Evolutionary conservation across 1,139 yeast species (phyloP), one percentile per base, ranked within the genome.

Genomic region (Yamadazyma atlantica): DNA sequence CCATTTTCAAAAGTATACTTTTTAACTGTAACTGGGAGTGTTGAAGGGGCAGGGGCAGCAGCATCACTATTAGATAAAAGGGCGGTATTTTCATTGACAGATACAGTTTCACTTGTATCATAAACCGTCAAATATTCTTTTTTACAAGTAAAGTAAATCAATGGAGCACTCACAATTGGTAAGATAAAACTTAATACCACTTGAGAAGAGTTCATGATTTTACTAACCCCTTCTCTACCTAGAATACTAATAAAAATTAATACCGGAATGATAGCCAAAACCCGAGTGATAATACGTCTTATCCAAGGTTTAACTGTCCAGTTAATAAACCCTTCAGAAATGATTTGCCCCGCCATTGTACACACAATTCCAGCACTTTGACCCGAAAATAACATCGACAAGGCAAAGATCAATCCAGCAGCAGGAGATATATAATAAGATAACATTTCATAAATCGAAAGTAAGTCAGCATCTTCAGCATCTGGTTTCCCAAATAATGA

Each of bases 281-380:
- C 72, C 53, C 94, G 68, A 0, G 92, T 85, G n/a, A 80, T 57
- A 9, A 85, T 63, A 48, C 94, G 68, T 57, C 92, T 74, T n/a
- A 80, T 53, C 63, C 95, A 86, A 4, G 95, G 95, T 48, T 66
- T 71, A 33, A 84, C 56, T 13, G 75, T 75, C 94, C 95, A 85
- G 43, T 79, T 75, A 32, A 86, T 73, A 54, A 85, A 88, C 1
- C 95, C 95, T 57, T 86, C 95, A 48, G 86, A 75, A 3, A 86
- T 89, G 50, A 86, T 82, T 57, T 86, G 95, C 8, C 95, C 95
- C 0, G 94, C 87, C 73, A 85, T 73, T 1, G 94, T 85, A 57
- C 92, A 84, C 2, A 84, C 88, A 15, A 85, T 80, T 21, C 92
- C 92, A 1, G 92, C 92, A 49, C 87, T 80, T 51, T 84, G 86